phyloP scores from a whole-genome alignment of 2,329 filamentous ascomycete species.

The Talaromyces rugulosus region DNA sequence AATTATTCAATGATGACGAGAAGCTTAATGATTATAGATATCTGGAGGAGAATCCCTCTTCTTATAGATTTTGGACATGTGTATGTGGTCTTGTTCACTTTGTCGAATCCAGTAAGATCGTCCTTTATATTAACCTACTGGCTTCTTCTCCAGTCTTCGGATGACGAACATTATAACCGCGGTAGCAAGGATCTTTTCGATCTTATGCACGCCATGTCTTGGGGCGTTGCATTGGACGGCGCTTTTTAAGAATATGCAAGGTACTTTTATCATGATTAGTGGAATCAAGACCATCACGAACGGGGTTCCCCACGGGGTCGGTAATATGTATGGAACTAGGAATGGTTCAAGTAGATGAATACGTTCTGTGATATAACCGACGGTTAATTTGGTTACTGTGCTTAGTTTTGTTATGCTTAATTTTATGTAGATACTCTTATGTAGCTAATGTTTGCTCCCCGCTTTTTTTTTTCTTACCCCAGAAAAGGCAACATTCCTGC shows the following conservation, averaged over 20 bases:
- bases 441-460: neutral
- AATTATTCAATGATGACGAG: neutral
- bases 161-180: neutral
- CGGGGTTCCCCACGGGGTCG: neutral
- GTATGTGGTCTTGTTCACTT: neutral
- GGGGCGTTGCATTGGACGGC: neutral
- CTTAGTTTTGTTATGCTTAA: too few species aligned
- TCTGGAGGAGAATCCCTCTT: neutral
- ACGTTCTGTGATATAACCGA: too few species aligned
- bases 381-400: neutral
- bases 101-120: neutral
- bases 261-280: neutral
- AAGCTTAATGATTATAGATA: too few species aligned
- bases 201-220: neutral
- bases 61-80: neutral
- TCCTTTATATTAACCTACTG: neutral
- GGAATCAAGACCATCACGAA: neutral
- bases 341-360: too few species aligned
- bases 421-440: neutral
- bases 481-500: neutral
- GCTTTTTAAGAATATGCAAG: neutral
- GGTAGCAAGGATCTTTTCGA: neutral
- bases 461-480: neutral
- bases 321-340: too few species aligned
- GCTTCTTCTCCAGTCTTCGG: too few species aligned